These are phyloP conservation scores for Hippophae gyantsensis DNA, from an alignment of 306 rosid genomes.

Conservation along the genomic window DNA sequence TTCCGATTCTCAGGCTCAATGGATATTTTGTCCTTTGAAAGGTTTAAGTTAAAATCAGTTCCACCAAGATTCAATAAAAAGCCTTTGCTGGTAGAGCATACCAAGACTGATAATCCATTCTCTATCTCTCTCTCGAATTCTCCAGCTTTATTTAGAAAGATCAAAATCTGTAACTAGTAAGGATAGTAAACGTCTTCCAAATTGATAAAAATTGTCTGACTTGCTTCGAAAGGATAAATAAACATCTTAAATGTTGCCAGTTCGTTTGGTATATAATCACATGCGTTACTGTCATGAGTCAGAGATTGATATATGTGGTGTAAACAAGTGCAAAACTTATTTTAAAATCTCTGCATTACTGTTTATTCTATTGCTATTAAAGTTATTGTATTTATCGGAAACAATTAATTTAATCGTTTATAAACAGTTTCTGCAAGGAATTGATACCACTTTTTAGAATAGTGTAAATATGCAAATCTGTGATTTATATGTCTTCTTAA, in stretches of 20 bases:
- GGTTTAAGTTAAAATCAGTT: too few relatives aligned
- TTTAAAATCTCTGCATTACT: background rate
- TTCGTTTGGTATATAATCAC: background rate
- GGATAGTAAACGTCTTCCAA: background rate
- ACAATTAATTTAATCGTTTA: constrained; percentile 7
- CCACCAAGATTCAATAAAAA: too few relatives aligned
- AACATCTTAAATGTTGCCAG: background rate
- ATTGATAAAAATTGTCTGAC: background rate
- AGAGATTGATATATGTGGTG: background rate
- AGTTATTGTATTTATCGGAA: background rate
- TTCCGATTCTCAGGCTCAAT: too few relatives aligned
- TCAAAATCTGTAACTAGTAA: background rate
- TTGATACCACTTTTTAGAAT: constrained; percentile 12
- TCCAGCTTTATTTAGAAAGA: background rate
- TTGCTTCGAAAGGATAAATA: background rate
- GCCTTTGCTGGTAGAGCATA: too few relatives aligned
- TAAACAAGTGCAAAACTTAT: background rate
- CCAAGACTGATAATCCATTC: too few relatives aligned
- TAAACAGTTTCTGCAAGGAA: constrained; percentile 3
- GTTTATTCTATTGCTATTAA: background rate
- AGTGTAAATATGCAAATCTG: constrained; percentile 13
- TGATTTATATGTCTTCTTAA: constrained; percentile 11
- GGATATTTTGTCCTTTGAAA: too few relatives aligned
- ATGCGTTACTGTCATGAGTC: background rate
- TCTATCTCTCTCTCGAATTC: background rate